These are phyloP conservation scores for Leccinum obscurum DNA, from an alignment of 768 basidiomycete species.

Conservation along the genomic window DNA sequence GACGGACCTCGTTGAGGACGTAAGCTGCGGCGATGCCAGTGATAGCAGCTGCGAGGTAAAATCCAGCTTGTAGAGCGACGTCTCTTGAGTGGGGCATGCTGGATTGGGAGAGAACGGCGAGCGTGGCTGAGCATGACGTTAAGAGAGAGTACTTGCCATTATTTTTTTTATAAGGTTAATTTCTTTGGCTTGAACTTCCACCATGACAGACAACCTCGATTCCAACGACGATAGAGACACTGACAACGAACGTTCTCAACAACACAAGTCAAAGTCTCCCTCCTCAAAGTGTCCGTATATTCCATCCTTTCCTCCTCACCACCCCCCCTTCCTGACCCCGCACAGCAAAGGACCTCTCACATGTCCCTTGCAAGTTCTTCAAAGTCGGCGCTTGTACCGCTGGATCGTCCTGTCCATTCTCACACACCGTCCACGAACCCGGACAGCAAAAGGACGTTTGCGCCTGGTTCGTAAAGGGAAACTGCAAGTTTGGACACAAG, in stretches of 20 bases:
- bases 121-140: neutral
- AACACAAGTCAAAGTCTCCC: conserved; percentile 27
- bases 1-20: conserved; percentile 18
- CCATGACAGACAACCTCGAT: conserved; percentile 16
- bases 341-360: conserved; percentile 85
- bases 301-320: conserved; percentile 1
- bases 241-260: conserved; percentile 20
- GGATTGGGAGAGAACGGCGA: neutral
- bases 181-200: neutral
- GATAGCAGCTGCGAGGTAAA: conserved; percentile 15
- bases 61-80: conserved; percentile 9
- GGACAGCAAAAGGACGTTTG: conserved; percentile 80
- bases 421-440: conserved; percentile 71
- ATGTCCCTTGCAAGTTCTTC: conserved; percentile 98
- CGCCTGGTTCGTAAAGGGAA: conserved; percentile 93
- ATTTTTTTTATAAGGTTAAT: too few relatives aligned
- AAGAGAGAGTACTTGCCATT: neutral
- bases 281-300: conserved; percentile 34
- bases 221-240: conserved; percentile 21
- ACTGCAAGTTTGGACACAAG: conserved; percentile 77
- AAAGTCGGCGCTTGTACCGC: conserved; percentile 93
- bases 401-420: conserved; percentile 94
- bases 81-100: conserved; percentile 13
- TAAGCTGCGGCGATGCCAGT: conserved; percentile 25
- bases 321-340: neutral